A percentile compares a stretch with the other conserved stretches of the same genome.
phyloP scores from a whole-genome alignment of 2,329 filamentous ascomycete species.

The Ceratocystis diversiconidia region DNA sequence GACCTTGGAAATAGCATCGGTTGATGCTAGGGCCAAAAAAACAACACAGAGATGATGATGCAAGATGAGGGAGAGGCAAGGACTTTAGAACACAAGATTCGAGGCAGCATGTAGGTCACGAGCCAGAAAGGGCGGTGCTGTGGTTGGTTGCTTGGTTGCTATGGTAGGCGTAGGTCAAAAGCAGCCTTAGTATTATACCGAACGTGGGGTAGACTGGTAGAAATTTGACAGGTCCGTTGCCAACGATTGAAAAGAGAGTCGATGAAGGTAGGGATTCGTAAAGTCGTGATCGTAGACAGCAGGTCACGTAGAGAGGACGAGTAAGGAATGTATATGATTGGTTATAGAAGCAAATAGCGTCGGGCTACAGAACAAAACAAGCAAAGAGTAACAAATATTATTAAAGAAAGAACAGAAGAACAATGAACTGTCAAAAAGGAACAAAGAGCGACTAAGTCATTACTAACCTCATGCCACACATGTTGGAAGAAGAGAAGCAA shows the following conservation, averaged over 20 bases:
- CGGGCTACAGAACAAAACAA: background rate
- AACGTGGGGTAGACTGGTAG: background rate
- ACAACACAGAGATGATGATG: background rate
- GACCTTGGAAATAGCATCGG: background rate
- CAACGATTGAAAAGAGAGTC: background rate
- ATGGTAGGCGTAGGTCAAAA: too few relatives aligned
- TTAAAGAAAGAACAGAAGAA: slow-evolving; percentile 1
- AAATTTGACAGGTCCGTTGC: background rate
- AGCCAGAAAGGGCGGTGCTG: background rate
- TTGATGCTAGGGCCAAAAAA: background rate
- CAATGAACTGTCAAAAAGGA: background rate
- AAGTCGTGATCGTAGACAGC: background rate
- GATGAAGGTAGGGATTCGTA: background rate
- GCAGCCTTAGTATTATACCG: background rate
- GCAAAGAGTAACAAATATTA: background rate
- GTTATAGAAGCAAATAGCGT: background rate
- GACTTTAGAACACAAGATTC: background rate
- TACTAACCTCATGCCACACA: background rate
- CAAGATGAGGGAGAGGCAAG: background rate
- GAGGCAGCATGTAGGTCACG: background rate
- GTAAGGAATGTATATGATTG: background rate
- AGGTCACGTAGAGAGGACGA: background rate
- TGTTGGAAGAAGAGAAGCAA: background rate
- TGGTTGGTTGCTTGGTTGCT: too few relatives aligned
- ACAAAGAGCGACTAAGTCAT: slow-evolving; percentile 4